phyloP scores from a whole-genome alignment of 2,329 filamentous ascomycete genomes.

The Epichloe sylvatica region DNA sequence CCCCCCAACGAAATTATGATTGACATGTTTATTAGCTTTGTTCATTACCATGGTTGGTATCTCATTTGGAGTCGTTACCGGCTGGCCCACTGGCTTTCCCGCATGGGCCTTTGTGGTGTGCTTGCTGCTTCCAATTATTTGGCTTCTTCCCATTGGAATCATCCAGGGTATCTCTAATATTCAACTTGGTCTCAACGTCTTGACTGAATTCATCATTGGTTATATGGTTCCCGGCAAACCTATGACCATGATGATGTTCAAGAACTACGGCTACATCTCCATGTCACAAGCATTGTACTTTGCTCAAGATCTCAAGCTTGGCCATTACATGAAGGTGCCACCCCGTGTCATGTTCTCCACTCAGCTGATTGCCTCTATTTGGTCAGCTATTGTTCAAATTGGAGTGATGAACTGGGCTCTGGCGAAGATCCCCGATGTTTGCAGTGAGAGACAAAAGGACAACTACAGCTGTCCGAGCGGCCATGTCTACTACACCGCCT shows the following conservation, averaged over 20 bases:
- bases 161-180: conserved; percentile 48
- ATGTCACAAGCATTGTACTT: conserved; percentile 54
- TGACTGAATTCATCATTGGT: conserved; percentile 60
- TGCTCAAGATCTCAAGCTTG: conserved; percentile 51
- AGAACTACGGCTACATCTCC: conserved; percentile 57
- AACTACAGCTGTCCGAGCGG: conserved; percentile 43
- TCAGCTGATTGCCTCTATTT: conserved; percentile 45
- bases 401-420: conserved; percentile 53
- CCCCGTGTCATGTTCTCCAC: conserved; percentile 48
- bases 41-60: conserved; percentile 40
- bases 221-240: conserved; percentile 60
- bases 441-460: conserved; percentile 36
- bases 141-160: conserved; percentile 47
- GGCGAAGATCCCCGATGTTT: conserved; percentile 48
- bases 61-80: conserved; percentile 39
- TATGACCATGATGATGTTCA: conserved; percentile 66
- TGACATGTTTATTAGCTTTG: conserved; percentile 19
- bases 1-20: neutral
- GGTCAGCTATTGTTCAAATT: conserved; percentile 49
- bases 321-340: conserved; percentile 54
- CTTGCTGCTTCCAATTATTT: conserved; percentile 41
- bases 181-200: conserved; percentile 53
- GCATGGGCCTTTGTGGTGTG: conserved; percentile 45
- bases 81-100: conserved; percentile 43
- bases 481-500: conserved; percentile 51